Conservation (phyloP, 176 grass and related monocot species). For the Ampelocalamus luodianensis region DNA sequence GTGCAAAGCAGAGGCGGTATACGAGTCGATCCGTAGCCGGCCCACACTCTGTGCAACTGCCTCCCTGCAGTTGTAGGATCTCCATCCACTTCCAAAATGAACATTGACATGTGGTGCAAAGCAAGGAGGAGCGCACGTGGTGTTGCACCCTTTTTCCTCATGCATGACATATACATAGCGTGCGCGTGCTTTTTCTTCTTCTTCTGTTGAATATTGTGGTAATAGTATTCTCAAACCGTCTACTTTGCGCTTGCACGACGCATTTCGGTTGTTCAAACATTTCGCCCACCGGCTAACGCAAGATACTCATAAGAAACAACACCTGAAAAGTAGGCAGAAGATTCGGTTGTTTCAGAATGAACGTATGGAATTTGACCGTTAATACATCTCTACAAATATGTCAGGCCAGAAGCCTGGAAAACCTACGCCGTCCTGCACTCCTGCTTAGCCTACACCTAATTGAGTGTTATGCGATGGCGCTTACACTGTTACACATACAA, state of each 20-base stretch:
- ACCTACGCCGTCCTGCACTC: no score
- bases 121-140: conserved; percentile 28
- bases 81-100: neutral
- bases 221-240: neutral
- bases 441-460: no score
- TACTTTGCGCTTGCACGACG: neutral
- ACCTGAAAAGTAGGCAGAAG: neutral
- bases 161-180: neutral
- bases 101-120: neutral
- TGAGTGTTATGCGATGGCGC: no score
- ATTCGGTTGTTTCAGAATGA: neutral
- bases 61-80: no score
- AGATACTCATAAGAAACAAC: neutral
- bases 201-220: neutral
- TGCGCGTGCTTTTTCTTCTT: neutral
- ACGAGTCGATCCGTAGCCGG: no score
- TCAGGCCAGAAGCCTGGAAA: no score
- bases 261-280: conserved; percentile 21
- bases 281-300: neutral
- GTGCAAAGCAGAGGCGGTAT: no score
- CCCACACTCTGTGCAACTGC: no score
- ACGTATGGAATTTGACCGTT: neutral
- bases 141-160: conserved; percentile 7
- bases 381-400: no score
- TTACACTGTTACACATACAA: no score